Evolutionary conservation across 768 basidiomycete genomes (phyloP), one percentile per base, ranked within the genome.

Genomic region (Kwoniella dendrophila): DNA sequence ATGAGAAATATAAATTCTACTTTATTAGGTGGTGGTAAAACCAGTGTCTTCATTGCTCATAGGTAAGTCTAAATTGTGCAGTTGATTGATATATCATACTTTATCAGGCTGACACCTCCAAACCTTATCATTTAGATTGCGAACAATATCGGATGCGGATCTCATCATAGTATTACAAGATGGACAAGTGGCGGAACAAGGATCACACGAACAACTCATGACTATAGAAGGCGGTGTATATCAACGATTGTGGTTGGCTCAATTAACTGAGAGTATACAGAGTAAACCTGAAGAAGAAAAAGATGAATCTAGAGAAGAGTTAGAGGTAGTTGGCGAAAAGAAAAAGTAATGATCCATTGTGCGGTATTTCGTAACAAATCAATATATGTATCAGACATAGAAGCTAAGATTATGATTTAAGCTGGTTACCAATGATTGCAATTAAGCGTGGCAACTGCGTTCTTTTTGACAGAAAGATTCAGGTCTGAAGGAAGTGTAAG

Each of bases 11-110:
- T 99, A 80, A 89, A 98, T 70, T 82, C 79, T 20, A 87, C 86
- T 0, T 81, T 98, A 33, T 80, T 89, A 33, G 86, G 88, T 66
- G 88, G 88, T 68, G 82, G 85, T 3, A 85, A 93, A 45, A 99
- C 96, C 29, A 93, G 91, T 64, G 90, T 99, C 64, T 99, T 99
- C 75, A 94, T 99, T 62, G 96, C 96, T 0, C 96, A 99, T 78
- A 80, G 81, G 80, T 99, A 44, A 86, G 91, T 41, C 95, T 26
- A 45, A 45, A 26, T 45, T 10, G 7, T 11, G 86, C 92, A n/a
- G 91, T 90, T 87, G 68, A 63, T 83, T 81, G 14, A 11, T 33
- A 32, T 8, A 54, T 50, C 4, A n/a, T 14, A 20, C 36, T 12
- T 59, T 6, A 33, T n/a, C n/a, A n/a, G n/a, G n/a, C n/a, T 70